Conservation (phyloP, 805 yeast genomes). For the Metschnikowia sp. region DNA sequence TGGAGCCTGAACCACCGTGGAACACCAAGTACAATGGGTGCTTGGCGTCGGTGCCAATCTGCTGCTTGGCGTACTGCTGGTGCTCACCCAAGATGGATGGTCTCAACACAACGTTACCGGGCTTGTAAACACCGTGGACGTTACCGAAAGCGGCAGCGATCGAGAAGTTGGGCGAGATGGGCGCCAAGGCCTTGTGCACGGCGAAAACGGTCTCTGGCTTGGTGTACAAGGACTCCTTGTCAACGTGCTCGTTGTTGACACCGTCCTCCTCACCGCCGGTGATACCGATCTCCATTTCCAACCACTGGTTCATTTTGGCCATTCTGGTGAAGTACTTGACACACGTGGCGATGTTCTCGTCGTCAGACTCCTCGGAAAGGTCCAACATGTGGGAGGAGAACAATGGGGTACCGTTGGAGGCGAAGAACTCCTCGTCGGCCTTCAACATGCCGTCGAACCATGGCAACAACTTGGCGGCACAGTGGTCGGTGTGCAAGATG, state of each 20-base stretch:
- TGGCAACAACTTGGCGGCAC: constrained; percentile 96
- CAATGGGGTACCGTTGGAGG: constrained; percentile 85
- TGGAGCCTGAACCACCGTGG: constrained; percentile 99
- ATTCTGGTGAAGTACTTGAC: constrained; percentile 92
- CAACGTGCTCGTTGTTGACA: constrained; percentile 95
- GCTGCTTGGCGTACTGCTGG: constrained; percentile 81
- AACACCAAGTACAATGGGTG: constrained; percentile 92
- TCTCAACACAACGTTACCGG: constrained; percentile 92
- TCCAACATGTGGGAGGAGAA: constrained; percentile 99
- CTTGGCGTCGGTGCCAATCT: constrained; percentile 50
- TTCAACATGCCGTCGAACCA: constrained; percentile 98
- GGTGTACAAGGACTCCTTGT: constrained; percentile 86
- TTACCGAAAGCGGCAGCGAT: constrained; percentile 99
- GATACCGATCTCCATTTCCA: constrained; percentile 99
- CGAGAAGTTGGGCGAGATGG: constrained; percentile 96
- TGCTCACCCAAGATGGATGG: constrained; percentile 95
- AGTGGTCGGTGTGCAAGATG: constrained; percentile 95
- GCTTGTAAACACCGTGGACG: constrained; percentile 99
- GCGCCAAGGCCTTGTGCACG: constrained; percentile 84
- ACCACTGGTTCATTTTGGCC: constrained; percentile 93
- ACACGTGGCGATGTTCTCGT: constrained; percentile 91
- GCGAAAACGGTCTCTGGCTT: constrained; percentile 90
- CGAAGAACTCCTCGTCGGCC: constrained; percentile 93
- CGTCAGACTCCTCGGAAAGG: constrained; percentile 93
- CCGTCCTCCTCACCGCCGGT: constrained; percentile 99